A percentile compares a stretch with the other conserved stretches of the same genome.
Conservation (phyloP, 495 filamentous ascomycete species). For the Trichoderma parareesei region DNA sequence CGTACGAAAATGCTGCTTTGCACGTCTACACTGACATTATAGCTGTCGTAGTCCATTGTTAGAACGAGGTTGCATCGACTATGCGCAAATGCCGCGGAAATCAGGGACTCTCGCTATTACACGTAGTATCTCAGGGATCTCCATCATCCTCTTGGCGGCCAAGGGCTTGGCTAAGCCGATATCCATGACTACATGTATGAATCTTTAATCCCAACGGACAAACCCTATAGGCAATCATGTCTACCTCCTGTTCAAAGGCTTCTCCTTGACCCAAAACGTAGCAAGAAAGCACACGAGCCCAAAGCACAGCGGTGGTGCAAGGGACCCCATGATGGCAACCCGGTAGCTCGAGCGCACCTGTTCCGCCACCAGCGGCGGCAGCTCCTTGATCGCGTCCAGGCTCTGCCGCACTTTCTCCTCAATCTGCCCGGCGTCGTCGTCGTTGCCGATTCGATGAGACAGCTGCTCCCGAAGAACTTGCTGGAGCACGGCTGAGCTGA, state of each 20-base stretch:
- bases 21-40: too few relatives aligned
- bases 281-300: slow-evolving; percentile 20
- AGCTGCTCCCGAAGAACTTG: slow-evolving; percentile 55
- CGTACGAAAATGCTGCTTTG: too few relatives aligned
- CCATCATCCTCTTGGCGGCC: too few relatives aligned
- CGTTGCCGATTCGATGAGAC: slow-evolving; percentile 40
- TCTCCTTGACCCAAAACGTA: slow-evolving; percentile 35
- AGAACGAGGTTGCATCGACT: too few relatives aligned
- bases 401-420: slow-evolving; percentile 65
- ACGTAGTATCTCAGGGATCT: too few relatives aligned
- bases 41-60: too few relatives aligned
- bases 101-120: too few relatives aligned
- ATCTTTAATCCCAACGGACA: too few relatives aligned
- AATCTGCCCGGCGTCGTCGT: slow-evolving; percentile 59
- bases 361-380: slow-evolving; percentile 52
- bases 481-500: slow-evolving; percentile 67
- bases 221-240: too few relatives aligned
- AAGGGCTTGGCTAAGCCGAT: too few relatives aligned
- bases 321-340: slow-evolving; percentile 26
- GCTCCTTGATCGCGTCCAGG: slow-evolving; percentile 57
- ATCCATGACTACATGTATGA: too few relatives aligned
- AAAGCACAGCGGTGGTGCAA: slow-evolving; percentile 24
- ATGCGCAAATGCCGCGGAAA: too few relatives aligned
- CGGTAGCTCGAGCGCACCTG: slow-evolving; percentile 64
- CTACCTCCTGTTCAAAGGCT: slow-evolving; percentile 26